phyloP scores from a whole-genome alignment of 2,329 filamentous ascomycete genomes.

The Aspergillus pseudoglaucus region DNA sequence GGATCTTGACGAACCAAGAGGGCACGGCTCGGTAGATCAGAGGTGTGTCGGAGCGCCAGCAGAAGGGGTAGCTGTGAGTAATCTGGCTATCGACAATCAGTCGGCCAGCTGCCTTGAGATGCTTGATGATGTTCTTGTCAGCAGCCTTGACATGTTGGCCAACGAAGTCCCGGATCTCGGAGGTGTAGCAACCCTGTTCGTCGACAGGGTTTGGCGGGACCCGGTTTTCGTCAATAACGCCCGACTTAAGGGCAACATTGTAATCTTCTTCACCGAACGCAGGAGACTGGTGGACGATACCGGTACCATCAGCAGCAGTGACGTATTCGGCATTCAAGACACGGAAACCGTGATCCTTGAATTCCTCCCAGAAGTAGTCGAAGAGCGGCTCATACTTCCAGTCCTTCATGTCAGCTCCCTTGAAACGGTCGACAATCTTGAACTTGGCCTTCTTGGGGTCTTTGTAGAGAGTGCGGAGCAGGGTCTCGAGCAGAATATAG shows the following conservation, averaged over 20 bases:
- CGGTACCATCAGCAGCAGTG: constrained; percentile 81
- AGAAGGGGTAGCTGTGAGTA: constrained; percentile 88
- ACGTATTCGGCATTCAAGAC: constrained; percentile 82
- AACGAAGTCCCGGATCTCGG: constrained; percentile 69
- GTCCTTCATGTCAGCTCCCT: constrained; percentile 76
- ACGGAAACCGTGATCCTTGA: constrained; percentile 75
- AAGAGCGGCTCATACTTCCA: constrained; percentile 89
- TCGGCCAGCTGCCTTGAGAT: constrained; percentile 69
- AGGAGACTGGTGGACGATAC: constrained; percentile 88
- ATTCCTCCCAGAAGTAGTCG: constrained; percentile 81
- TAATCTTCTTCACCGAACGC: constrained; percentile 97
- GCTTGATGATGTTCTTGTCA: constrained; percentile 87
- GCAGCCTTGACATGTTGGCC: constrained; percentile 88
- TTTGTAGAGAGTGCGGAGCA: constrained; percentile 80
- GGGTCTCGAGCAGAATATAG: constrained; percentile 76
- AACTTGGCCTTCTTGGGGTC: constrained; percentile 93
- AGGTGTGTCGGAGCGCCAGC: constrained; percentile 89
- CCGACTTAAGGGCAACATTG: constrained; percentile 67
- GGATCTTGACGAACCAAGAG: constrained; percentile 90
- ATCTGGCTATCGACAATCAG: constrained; percentile 80
- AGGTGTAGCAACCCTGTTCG: constrained; percentile 71
- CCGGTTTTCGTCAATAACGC: constrained; percentile 69
- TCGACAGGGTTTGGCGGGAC: constrained; percentile 89
- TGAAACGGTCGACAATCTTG: constrained; percentile 71
- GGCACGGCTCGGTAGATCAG: constrained; percentile 88